Evolutionary conservation across 768 basidiomycete genomes (phyloP), one percentile per base, ranked within the genome.

Genomic region (Ramaria rubella): DNA sequence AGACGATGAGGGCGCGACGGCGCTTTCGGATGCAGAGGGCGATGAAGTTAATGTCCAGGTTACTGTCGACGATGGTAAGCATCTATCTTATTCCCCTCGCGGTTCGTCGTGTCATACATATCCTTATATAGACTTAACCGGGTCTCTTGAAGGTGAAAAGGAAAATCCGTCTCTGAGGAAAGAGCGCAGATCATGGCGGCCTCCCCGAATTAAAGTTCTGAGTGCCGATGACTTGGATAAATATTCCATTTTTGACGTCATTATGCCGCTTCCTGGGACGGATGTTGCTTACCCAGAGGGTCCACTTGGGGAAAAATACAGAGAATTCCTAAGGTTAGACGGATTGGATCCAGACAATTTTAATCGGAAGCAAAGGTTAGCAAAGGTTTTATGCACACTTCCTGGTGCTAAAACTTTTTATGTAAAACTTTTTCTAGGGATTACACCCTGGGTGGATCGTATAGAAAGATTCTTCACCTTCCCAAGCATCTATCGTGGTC

Each of bases 241-340:
- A 56, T 87, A 94, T 70, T 81, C 85, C 15, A 91, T 98, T 59
- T 91, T 92, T 65, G 95, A 99, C 70, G 89, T 98, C 55, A 82
- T 98, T 60, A 91, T 98, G 86, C 94, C 96, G n/a, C 74, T 98
- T 19, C 94, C 96, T 27, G 96, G 96, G 3, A 92, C 84, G 61
- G 91, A 95, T 64, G 91, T 98, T 19, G 86, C 87, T 31, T 97
- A 91, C 68, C 96, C 96, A 0, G 88, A 86, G 3, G 94, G 94
- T 12, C 63, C 75, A 19, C 80, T 97, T n/a, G 92, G 94, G 24
- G 86, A 94, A 62, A 79, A 82, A 50, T 97, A 95, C 69, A 77
- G 77, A 59, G 82, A 88, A 65, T 93, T 90, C 66, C 76, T 99
- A 61, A 75, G 72, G 58, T 77, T 81, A 64, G 96, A 99, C 70